These are phyloP conservation scores for Penicillium palitans DNA, from an alignment of 2,329 filamentous ascomycete genomes.

Conservation along the genomic window DNA sequence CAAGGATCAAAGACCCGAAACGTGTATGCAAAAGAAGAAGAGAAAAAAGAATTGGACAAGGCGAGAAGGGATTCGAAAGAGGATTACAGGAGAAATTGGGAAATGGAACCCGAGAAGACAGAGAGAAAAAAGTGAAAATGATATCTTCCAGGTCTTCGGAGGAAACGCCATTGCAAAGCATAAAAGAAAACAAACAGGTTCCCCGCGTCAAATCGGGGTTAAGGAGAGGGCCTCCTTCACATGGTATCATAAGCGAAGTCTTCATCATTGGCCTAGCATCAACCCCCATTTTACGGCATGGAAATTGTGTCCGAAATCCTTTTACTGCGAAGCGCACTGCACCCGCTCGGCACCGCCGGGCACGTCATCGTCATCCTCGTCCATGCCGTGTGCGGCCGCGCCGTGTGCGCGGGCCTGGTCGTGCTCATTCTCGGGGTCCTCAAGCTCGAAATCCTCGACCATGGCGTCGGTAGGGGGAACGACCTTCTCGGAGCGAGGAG, in stretches of 20 bases:
- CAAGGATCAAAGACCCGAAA: slow-evolving; percentile 10
- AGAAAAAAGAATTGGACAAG: neutral
- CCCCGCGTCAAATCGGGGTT: slow-evolving; percentile 23
- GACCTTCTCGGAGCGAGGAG: slow-evolving; percentile 64
- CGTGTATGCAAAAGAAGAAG: slow-evolving; percentile 7
- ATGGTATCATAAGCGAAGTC: slow-evolving; percentile 42
- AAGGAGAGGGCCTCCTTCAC: slow-evolving; percentile 22
- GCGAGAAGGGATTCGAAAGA: slow-evolving; percentile 10
- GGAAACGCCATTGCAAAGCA: slow-evolving; percentile 40
- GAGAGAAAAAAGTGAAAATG: slow-evolving; percentile 18
- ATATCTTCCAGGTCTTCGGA: slow-evolving; percentile 35
- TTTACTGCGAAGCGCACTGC: slow-evolving; percentile 55
- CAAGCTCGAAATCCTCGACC: slow-evolving; percentile 84
- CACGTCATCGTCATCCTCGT: slow-evolving; percentile 68
- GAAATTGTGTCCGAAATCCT: slow-evolving; percentile 10
- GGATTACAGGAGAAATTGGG: slow-evolving; percentile 17
- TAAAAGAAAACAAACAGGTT: slow-evolving; percentile 28
- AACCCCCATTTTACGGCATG: slow-evolving; percentile 18
- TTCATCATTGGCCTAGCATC: slow-evolving; percentile 31
- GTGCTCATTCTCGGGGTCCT: slow-evolving; percentile 74
- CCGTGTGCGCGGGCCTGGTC: slow-evolving; percentile 67
- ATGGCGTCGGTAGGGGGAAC: slow-evolving; percentile 79
- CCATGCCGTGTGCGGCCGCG: slow-evolving; percentile 58
- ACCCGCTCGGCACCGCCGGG: slow-evolving; percentile 52
- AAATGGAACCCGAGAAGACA: slow-evolving; percentile 17